Evolutionary conservation across 495 filamentous ascomycete species (phyloP), one percentile per base, ranked within the genome.

Genomic region (Podospora pseudoanserina): DNA sequence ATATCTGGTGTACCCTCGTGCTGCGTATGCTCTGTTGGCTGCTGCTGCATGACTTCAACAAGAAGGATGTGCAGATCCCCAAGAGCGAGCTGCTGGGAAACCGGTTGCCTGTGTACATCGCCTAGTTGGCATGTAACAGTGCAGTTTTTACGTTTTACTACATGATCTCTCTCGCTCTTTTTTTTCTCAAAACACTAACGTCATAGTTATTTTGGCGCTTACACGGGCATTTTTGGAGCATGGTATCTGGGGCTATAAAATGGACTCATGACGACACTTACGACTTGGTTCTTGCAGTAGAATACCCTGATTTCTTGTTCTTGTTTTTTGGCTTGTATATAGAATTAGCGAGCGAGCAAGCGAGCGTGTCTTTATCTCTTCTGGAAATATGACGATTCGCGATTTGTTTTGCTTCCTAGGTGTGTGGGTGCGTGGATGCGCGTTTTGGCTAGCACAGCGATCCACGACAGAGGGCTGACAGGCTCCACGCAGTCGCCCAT

Each of bases 11-110:
- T 62, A 75, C 77, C 16, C 72, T 84, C n/a, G 75, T 84, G 0
- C 82, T 84, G 64, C 74, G 83, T 5, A 86, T 85, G 83, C 70
- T 86, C 39, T 84, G 81, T 71, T 85, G 83, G 83, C 69, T 86
- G 5, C 69, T 80, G 65, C 70, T 85, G 68, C 83, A 86, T 65
- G 82, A 85, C 70, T 86, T 86, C 54, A 72, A 85, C 70, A 79
- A 78, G 28, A 73, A 77, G 44, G 83, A 86, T 55, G 74, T 80
- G 13, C 80, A 81, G 74, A 75, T 83, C 7, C 70, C 82, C n/a
- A 79, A 81, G 67, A 80, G 79, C 66, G 81, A 81, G 72, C 69
- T 83, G 39, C 65, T 79, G 49, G 82, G 81, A 13, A 84, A 78
- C 65, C 76, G 83, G n/a, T 75, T 84, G 75, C 82, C 82, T 0